phyloP scores from a whole-genome alignment of 2,329 filamentous ascomycete species.

The Calonectria ilicicola region DNA sequence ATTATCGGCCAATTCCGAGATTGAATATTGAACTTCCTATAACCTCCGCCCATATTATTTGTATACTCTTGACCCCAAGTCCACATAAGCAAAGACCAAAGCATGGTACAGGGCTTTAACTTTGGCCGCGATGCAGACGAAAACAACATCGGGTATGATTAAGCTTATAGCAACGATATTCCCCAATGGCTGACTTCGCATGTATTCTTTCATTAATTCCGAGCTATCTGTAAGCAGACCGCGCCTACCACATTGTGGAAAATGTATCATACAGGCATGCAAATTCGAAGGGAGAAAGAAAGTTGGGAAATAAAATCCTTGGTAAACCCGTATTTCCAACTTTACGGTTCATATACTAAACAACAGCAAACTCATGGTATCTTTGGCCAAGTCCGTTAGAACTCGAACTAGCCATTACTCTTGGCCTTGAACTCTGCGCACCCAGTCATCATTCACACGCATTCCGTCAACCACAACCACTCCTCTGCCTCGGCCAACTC shows the following conservation, averaged over 20 bases:
- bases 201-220: background rate
- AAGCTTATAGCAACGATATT: background rate
- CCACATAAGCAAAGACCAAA: background rate
- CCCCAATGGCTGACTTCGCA: background rate
- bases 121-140: background rate
- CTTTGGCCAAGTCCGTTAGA: conserved; percentile 33
- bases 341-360: conserved; percentile 39
- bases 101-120: background rate
- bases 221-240: background rate
- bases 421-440: conserved; percentile 77
- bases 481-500: conserved; percentile 87
- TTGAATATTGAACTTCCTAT: background rate
- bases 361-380: conserved; percentile 37
- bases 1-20: background rate
- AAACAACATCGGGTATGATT: background rate
- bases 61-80: too few relatives aligned
- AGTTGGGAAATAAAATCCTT: background rate
- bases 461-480: conserved; percentile 89
- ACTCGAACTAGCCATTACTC: conserved; percentile 42
- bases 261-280: background rate
- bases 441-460: conserved; percentile 88
- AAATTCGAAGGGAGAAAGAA: conserved; percentile 1
- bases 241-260: background rate
- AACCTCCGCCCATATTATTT: background rate
- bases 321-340: conserved; percentile 28